Evolutionary conservation across 2,329 filamentous ascomycete species (phyloP).

Genomic region (Stachybotrys echinatus): DNA sequence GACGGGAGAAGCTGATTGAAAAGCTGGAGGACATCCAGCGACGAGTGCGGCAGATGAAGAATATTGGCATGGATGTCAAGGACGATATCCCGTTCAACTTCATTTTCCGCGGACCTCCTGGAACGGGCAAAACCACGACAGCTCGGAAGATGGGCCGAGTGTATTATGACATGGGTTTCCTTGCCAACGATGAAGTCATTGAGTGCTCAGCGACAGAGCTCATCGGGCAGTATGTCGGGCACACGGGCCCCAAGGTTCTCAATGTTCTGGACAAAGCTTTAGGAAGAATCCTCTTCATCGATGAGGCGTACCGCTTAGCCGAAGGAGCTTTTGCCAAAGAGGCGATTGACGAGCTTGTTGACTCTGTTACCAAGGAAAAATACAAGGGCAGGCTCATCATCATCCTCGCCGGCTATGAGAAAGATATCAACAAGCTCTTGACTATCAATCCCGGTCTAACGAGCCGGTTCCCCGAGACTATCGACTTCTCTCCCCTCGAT

Average conservation of each 20-base stretch:
- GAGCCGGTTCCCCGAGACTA: constrained; percentile 57
- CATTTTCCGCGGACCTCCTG: constrained; percentile 60
- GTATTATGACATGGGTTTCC: constrained; percentile 69
- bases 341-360: constrained; percentile 48
- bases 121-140: constrained; percentile 68
- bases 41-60: constrained; percentile 25
- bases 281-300: constrained; percentile 64
- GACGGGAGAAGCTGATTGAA: constrained; percentile 48
- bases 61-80: constrained; percentile 17
- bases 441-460: constrained; percentile 56
- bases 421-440: constrained; percentile 61
- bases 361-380: constrained; percentile 46
- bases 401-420: constrained; percentile 64
- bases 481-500: constrained; percentile 48
- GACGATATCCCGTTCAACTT: constrained; percentile 60
- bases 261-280: constrained; percentile 53
- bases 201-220: constrained; percentile 66
- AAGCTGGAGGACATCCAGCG: constrained; percentile 51
- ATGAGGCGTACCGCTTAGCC: constrained; percentile 63
- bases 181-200: constrained; percentile 53
- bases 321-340: constrained; percentile 53
- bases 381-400: constrained; percentile 58
- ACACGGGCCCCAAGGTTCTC: constrained; percentile 63
- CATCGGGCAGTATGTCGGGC: constrained; percentile 62
- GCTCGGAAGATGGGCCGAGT: constrained; percentile 71